Conservation (phyloP, 495 filamentous ascomycete genomes). For the Aspergillus diversus region DNA sequence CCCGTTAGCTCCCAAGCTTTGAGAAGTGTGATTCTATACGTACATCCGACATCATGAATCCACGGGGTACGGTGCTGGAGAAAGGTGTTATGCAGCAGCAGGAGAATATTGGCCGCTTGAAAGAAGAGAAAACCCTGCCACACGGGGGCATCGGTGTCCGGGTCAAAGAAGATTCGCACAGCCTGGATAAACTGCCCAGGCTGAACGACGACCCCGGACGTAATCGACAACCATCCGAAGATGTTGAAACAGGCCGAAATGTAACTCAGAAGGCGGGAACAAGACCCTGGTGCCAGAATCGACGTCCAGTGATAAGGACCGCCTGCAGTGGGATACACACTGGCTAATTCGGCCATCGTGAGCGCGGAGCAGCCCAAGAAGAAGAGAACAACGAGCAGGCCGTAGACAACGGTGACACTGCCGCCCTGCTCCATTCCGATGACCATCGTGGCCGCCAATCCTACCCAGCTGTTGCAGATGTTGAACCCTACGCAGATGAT, state of each 20-base stretch:
- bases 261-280: background rate
- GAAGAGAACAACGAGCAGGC: conserved; percentile 57
- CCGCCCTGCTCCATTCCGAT: conserved; percentile 66
- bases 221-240: too few species aligned
- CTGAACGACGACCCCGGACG: too few species aligned
- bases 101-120: too few species aligned
- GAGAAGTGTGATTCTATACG: background rate
- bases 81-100: background rate
- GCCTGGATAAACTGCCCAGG: too few species aligned
- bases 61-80: background rate
- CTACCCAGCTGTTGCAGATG: conserved; percentile 69
- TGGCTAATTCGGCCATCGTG: conserved; percentile 59
- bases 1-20: background rate
- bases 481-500: conserved; percentile 64
- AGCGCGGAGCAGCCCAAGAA: conserved; percentile 59
- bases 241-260: background rate
- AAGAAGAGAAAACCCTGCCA: too few species aligned
- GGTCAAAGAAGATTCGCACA: too few species aligned
- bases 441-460: conserved; percentile 59
- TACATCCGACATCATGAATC: background rate
- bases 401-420: conserved; percentile 59
- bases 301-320: conserved; percentile 69
- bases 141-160: too few species aligned
- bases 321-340: conserved; percentile 62
- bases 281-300: conserved; percentile 53